These are phyloP conservation scores for Diaporthe destruens DNA, from an alignment of 2,329 filamentous ascomycete genomes.

Conservation along the genomic window DNA sequence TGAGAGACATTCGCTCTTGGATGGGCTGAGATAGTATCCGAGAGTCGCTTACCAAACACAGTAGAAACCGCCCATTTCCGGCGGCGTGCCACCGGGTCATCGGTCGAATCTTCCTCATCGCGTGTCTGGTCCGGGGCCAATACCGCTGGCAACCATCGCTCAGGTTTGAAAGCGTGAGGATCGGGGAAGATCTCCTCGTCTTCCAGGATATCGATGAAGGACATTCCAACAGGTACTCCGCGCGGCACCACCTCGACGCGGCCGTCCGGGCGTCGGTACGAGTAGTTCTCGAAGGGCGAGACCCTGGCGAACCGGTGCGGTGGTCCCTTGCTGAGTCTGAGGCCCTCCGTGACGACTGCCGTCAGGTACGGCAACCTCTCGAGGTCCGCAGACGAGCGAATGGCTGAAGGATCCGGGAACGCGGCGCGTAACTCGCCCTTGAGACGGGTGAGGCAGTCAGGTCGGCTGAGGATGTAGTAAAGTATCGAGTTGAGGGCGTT, in stretches of 20 bases:
- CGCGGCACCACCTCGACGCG: constrained; percentile 45
- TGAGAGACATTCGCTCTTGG: too few species aligned
- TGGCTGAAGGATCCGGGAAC: constrained; percentile 48
- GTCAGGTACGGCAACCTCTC: constrained; percentile 53
- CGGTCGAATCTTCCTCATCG: background rate
- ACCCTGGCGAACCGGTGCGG: constrained; percentile 17
- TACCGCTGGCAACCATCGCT: constrained; percentile 48
- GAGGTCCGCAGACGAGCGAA: constrained; percentile 47
- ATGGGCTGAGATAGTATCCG: background rate
- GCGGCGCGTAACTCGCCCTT: constrained; percentile 47
- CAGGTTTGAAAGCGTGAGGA: constrained; percentile 51
- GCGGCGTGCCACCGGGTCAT: background rate
- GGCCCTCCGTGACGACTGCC: constrained; percentile 52
- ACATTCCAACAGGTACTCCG: constrained; percentile 51
- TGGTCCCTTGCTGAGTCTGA: constrained; percentile 46
- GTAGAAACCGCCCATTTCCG: background rate
- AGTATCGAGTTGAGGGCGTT: constrained; percentile 24
- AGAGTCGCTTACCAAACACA: background rate
- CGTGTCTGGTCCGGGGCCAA: too few species aligned
- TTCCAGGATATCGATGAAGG: constrained; percentile 50
- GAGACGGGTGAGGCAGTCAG: constrained; percentile 13
- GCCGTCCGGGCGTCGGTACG: background rate
- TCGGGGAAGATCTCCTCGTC: constrained; percentile 50
- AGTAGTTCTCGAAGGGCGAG: background rate
- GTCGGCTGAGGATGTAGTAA: constrained; percentile 13